Percentiles rank a stretch among this genome's conserved stretches.
Evolutionary conservation across 192 early-diverging fungal genomes (phyloP).

Genomic region (Umbelopsis ramanniana): DNA sequence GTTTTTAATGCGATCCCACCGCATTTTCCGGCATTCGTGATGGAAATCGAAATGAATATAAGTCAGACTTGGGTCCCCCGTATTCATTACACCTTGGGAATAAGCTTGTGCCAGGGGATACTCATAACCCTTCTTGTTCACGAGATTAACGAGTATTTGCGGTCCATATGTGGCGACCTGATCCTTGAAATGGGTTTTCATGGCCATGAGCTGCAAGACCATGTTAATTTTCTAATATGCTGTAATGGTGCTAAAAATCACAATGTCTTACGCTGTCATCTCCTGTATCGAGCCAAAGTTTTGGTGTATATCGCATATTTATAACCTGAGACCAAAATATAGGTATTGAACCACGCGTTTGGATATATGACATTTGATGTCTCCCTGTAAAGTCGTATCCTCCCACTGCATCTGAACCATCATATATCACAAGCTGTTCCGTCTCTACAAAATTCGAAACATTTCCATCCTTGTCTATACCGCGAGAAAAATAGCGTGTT

Average conservation of each 20-base stretch:
- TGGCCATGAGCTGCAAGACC: not conserved
- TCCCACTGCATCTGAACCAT: constrained; percentile 39
- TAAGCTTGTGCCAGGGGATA: constrained; percentile 82
- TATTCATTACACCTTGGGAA: constrained; percentile 61
- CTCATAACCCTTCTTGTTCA: constrained; percentile 96
- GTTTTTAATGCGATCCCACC: constrained; percentile 86
- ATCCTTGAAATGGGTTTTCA: constrained; percentile 67
- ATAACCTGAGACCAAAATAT: constrained; percentile 92
- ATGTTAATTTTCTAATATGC: too few species aligned
- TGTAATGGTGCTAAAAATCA: not conserved
- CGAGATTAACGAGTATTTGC: constrained; percentile 89
- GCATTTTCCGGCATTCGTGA: constrained; percentile 94
- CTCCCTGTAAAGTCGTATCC: constrained; percentile 36
- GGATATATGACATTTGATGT: constrained; percentile 77
- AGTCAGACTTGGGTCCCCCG: constrained; percentile 60
- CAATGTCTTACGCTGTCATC: constrained; percentile 62
- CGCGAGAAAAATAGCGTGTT: constrained; percentile 93
- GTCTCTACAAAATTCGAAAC: constrained; percentile 98
- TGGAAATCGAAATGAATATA: constrained; percentile 99
- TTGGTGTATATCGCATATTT: constrained; percentile 92
- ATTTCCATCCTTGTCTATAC: constrained; percentile 88
- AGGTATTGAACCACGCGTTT: constrained; percentile 95
- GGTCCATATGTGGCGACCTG: constrained; percentile 77
- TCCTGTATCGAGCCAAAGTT: constrained; percentile 74
- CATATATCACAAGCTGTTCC: constrained; percentile 85